Percentiles rank a stretch among this genome's conserved stretches.
phyloP scores from a whole-genome alignment of 208 protist genomes.

The Zelonia costaricensis region DNA sequence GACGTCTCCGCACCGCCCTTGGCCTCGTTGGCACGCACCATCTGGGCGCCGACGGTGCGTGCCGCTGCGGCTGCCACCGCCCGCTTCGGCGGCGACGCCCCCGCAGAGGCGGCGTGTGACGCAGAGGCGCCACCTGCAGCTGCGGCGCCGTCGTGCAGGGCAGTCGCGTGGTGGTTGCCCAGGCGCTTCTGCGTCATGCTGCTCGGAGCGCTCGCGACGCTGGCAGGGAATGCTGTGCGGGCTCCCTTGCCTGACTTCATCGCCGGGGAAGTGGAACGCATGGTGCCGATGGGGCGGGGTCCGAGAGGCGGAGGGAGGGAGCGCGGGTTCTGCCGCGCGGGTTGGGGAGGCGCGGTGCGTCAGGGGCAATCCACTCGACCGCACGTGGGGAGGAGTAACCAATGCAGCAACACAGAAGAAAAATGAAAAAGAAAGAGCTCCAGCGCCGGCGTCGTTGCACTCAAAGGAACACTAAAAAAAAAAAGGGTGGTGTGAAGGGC shows the following conservation, averaged over 20 bases:
- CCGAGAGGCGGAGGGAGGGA: too few relatives aligned
- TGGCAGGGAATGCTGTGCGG: not conserved
- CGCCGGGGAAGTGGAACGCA: not conserved
- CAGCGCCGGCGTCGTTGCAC: not conserved
- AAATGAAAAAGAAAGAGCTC: not conserved
- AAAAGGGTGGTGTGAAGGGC: not conserved
- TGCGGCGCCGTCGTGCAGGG: not conserved
- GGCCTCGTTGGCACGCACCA: too few relatives aligned
- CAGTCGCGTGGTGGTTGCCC: not conserved
- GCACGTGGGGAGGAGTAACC: not conserved
- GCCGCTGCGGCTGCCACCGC: too few relatives aligned
- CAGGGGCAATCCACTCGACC: too few relatives aligned
- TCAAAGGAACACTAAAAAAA: slow-evolving; percentile 14
- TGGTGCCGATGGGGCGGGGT: too few relatives aligned
- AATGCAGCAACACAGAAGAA: not conserved
- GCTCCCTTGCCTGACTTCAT: not conserved
- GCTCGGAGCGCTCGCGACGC: not conserved
- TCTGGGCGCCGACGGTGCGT: too few relatives aligned
- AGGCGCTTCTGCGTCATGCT: not conserved
- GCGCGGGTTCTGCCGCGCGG: too few relatives aligned
- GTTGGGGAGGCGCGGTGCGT: too few relatives aligned
- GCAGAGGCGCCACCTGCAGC: slow-evolving; percentile 1
- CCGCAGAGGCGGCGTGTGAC: not conserved
- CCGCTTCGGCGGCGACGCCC: too few relatives aligned
- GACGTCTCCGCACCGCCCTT: too few relatives aligned